Percentiles rank a stretch among this genome's conserved stretches.
Conservation (phyloP, 2,329 filamentous ascomycete genomes). For the Diaporthe sp. region DNA sequence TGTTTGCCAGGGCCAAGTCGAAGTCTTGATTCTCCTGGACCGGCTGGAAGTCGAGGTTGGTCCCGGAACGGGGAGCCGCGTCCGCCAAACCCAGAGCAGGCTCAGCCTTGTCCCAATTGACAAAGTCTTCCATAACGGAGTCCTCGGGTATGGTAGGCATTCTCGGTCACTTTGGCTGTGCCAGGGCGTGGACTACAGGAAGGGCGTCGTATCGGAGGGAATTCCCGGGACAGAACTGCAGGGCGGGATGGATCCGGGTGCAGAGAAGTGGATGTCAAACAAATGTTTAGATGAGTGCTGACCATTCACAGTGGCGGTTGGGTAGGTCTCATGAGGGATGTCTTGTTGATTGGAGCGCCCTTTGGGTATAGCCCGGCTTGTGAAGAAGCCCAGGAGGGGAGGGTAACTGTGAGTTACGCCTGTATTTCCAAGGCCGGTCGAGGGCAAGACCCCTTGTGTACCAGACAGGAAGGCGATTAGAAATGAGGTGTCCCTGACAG, state of each 20-base stretch:
- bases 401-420: neutral
- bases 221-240: constrained; percentile 27
- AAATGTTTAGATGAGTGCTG: constrained; percentile 31
- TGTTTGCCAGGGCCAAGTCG: constrained; percentile 67
- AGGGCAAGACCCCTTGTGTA: constrained; percentile 10
- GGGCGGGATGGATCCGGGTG: constrained; percentile 25
- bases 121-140: constrained; percentile 68
- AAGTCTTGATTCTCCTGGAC: constrained; percentile 54
- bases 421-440: neutral
- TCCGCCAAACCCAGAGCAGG: constrained; percentile 46
- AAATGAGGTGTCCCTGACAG: constrained; percentile 27
- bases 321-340: neutral
- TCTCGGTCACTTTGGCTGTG: constrained; percentile 13
- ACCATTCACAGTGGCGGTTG: constrained; percentile 16
- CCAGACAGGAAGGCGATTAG: constrained; percentile 10
- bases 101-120: constrained; percentile 71
- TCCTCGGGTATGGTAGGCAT: constrained; percentile 44
- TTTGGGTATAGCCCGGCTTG: constrained; percentile 19
- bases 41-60: constrained; percentile 47
- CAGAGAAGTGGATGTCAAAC: constrained; percentile 20
- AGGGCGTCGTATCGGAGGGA: constrained; percentile 35
- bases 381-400: constrained; percentile 20
- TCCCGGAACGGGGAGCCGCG: constrained; percentile 52
- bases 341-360: constrained; percentile 28
- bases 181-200: constrained; percentile 32